Evolutionary conservation across 2,329 filamentous ascomycete species (phyloP).

Genomic region (Biscogniauxia sp.): DNA sequence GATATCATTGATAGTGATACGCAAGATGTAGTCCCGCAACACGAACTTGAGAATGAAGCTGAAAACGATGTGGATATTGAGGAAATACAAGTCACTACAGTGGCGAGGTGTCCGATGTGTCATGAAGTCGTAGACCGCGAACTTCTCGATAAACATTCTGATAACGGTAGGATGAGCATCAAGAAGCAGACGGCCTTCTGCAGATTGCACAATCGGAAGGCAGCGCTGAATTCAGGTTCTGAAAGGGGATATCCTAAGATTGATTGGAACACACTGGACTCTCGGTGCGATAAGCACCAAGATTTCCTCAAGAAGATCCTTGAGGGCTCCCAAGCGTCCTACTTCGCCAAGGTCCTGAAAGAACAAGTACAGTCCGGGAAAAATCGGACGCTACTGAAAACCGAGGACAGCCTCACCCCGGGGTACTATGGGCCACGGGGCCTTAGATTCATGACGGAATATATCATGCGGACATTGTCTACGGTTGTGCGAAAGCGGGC

Average conservation of each 20-base stretch:
- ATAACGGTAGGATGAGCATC: constrained; percentile 50
- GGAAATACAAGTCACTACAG: constrained; percentile 10
- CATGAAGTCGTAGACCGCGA: constrained; percentile 54
- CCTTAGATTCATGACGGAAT: constrained; percentile 68
- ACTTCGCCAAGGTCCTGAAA: constrained; percentile 59
- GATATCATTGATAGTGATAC: constrained; percentile 15
- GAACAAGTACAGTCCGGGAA: constrained; percentile 55
- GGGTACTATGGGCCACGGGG: constrained; percentile 85
- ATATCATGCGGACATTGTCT: constrained; percentile 60
- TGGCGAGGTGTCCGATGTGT: constrained; percentile 64
- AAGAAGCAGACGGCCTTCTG: constrained; percentile 63
- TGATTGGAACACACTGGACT: constrained; percentile 62
- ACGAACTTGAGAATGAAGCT: constrained; percentile 10
- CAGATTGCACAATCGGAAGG: constrained; percentile 55
- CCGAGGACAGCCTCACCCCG: constrained; percentile 58
- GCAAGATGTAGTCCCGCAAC: constrained; percentile 7
- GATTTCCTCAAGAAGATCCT: constrained; percentile 58
- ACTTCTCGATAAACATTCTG: constrained; percentile 52
- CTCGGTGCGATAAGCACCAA: constrained; percentile 57
- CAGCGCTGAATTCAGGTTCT: constrained; percentile 48
- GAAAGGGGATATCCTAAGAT: constrained; percentile 66
- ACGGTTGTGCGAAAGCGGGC: constrained; percentile 59
- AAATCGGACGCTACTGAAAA: constrained; percentile 59
- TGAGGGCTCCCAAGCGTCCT: constrained; percentile 50
- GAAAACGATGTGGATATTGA: constrained; percentile 17